These are phyloP conservation scores for Amaranthus palmeri DNA, from an alignment of 148 eudicot species.

Conservation along the genomic window DNA sequence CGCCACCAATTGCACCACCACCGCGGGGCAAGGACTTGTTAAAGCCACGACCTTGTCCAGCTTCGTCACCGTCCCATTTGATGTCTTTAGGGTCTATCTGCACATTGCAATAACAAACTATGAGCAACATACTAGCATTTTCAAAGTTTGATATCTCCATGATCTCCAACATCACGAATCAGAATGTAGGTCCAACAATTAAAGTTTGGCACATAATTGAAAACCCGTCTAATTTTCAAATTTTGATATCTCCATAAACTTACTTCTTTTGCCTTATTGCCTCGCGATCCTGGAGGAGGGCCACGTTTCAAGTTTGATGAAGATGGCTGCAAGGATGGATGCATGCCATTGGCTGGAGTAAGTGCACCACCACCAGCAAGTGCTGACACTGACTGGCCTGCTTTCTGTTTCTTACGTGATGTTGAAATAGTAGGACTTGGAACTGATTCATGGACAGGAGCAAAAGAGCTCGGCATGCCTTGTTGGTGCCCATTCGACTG, in stretches of 20 bases:
- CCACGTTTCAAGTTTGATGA: slow-evolving; percentile 51
- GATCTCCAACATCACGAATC: slow-evolving; percentile 17
- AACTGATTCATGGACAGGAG: slow-evolving; percentile 54
- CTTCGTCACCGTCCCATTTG: slow-evolving; percentile 49
- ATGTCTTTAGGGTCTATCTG: slow-evolving; percentile 60
- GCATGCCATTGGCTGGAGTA: slow-evolving; percentile 34
- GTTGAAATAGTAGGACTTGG: slow-evolving; percentile 88
- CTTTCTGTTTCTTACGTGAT: slow-evolving; percentile 72
- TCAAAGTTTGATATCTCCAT: background rate
- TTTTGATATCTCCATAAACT: slow-evolving; percentile 17
- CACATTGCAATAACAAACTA: background rate
- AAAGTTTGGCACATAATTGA: slow-evolving; percentile 1
- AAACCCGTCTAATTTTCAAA: background rate
- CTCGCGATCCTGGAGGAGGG: slow-evolving; percentile 42
- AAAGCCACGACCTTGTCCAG: slow-evolving; percentile 42
- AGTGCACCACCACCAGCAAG: slow-evolving; percentile 58
- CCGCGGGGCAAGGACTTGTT: slow-evolving; percentile 41
- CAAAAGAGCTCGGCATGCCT: slow-evolving; percentile 49
- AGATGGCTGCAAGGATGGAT: slow-evolving; percentile 50
- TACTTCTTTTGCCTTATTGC: slow-evolving; percentile 55
- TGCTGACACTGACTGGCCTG: slow-evolving; percentile 53
- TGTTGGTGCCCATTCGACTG: slow-evolving; percentile 57
- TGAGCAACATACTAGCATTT: background rate
- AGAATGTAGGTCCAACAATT: background rate
- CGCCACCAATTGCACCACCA: no score